Evolutionary conservation across 2,329 filamentous ascomycete species (phyloP), one percentile per base, ranked within the genome.

Genomic region (Alternaria sp.): DNA sequence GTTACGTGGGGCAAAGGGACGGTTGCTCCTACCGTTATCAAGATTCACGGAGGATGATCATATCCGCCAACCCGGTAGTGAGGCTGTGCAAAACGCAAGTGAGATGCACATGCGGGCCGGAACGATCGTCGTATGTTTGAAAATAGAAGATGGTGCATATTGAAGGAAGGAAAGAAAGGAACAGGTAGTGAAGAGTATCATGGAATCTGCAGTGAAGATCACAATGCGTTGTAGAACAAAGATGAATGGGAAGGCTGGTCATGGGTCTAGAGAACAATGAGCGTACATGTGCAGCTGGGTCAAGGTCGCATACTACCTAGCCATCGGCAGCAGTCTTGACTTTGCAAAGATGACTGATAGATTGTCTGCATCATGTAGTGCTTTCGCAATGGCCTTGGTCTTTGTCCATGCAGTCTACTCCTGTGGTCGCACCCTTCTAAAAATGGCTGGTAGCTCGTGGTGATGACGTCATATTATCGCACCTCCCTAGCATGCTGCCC

Each of bases 81-180:
- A 44, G 54, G 54, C 54, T 57, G 54, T 57, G 54, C 54, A 57
- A 32, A 42, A 51, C 34, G 54, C 47, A 57, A 16, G 47, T 57
- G 46, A 57, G 47, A 57, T 38, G 47, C 54, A 51, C 30, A 16
- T 20, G 54, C 47, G 54, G 30, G 54, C 54, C 47, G 54, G 54
- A 36, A 51, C 30, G 39, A 57, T 57, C 47, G 39, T 34, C 54
- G 20, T 18, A 18, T 24, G 39, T 28, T 14, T 12, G 46, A 57
- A 57, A 57, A 57, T 57, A 57, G 54, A 36, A 52, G 43, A 55
- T 32, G 32, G n/a, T 55, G 53, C 53, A 49, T 55, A 24, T 26
- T 24, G n/a, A 47, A n/a, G 14, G n/a, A 47, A n/a, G 14, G 7
- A 30, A 28, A 49, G 7, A 32, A 18, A 49, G 46, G 46, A 38